Evolutionary conservation across 139 green algal species (phyloP), one percentile per base, ranked within the genome.

Genomic region (Asterochloris erici): DNA sequence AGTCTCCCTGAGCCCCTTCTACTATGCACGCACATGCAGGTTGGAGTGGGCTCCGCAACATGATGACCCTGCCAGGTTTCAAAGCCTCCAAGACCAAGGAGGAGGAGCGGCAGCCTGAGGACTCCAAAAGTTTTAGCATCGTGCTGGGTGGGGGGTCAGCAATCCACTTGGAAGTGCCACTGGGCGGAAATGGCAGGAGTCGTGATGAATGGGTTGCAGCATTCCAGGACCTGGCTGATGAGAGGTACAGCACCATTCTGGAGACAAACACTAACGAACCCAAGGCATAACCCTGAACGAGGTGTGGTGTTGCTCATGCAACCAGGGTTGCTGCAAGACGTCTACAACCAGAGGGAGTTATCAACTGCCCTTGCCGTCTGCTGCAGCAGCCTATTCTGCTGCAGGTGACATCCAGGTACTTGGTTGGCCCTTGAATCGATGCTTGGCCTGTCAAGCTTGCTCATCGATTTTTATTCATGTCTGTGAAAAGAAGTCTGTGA

Each of bases 191-290:
- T 76, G 81, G 81, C 4, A 62, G 81, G 19, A 81, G 73, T 24
- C 81, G 81, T 21, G 63, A 84, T 27, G 81, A 84, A 28, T 84
- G 81, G 81, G 28, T 84, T 17, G 81, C 74, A 17, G 81, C 81
- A 11, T 84, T 84, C 64, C 77, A 79, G 77, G 81, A 84, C 74
- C 74, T 84, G 63, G 60, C 81, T 27, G 66, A 29, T 61, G 63
- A 66, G 0, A 29, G 38, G 15, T 84, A 84, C 74, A 68, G 28
- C 14, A 62, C 68, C 13, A 29, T 60, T 9, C n/a, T 80, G 24
- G 54, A 68, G 21, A n/a, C 76, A 70, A 62, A 80, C 26, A 64
- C 38, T 54, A 54, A 6, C 38, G 38, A 54, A 54, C 38, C 6
- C 38, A 54, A 54, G 38, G 38, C 38, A 54, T 54, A 54, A 6